Base-by-base conservation (phyloP, 1,284 basidiomycete species). In the Microbotryomycetes sp. region DNA sequence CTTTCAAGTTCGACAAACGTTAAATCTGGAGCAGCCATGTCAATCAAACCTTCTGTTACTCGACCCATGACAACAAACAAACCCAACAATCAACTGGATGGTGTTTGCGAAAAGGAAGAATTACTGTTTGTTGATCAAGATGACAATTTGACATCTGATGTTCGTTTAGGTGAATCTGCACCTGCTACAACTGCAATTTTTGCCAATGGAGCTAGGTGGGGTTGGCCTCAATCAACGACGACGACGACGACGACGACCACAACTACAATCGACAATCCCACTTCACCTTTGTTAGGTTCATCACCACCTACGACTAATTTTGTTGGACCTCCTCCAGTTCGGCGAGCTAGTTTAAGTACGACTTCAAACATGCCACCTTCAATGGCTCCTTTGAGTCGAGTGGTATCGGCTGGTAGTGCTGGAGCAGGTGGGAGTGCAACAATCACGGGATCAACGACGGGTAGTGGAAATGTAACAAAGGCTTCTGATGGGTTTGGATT, bases 91-190 rank as follows among this genome's bases (percentile, higher is more conserved):
- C 49, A 58, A 58, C 54, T 66, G 22, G 63, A 58, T 30, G 66
- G 63, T 26, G 63, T 67, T 12, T 64, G 63, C 51, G 66, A 67
- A 49, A 36, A 60, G 42, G 60, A 62, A 31, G 65, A 67, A 48
- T 48, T 64, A 23, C 16, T 55, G 12, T 6, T 16, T 15, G 25
- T 54, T 58, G 30, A 19, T 9, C 55, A 51, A 32, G 49, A 23
- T 4, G 59, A 42, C 25, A 46, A 56, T 19, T 23, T 42, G n/a
- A 29, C 48, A 12, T 7, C 42, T 31, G 6, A 51, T 28, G 9
- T 12, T 12, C 5, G 5, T 28, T 26, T 51, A 28, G 49, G 22
- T 28, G 49, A 22, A 28, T 51, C 49, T 14, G 36, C 59, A 25
- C 55, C 57, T 5, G 49, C 56, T 14, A 50, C 51, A 16, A 42